A percentile compares a stretch with the other conserved stretches of the same genome.
Conservation (phyloP, 2,329 filamentous ascomycete species). For the Ascosphaera apis region DNA sequence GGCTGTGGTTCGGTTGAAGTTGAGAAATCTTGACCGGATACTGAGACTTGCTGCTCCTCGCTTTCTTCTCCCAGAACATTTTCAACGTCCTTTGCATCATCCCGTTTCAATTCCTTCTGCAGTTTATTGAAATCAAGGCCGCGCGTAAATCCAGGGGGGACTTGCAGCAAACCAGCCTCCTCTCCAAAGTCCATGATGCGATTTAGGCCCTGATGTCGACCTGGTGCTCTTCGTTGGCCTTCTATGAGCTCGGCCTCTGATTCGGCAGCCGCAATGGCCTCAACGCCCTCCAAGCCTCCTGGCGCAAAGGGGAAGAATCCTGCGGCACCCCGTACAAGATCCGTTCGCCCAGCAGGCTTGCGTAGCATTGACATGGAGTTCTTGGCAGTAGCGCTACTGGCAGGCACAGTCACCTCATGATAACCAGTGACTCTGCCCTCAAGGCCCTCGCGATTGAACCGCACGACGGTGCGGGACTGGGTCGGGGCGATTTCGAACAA, state of each 20-base stretch:
- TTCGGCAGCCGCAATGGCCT: conserved; percentile 65
- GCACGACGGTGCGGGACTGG: conserved; percentile 81
- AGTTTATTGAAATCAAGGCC: conserved; percentile 50
- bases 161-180: conserved; percentile 55
- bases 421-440: conserved; percentile 88
- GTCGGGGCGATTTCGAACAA: conserved; percentile 74
- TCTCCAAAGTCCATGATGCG: conserved; percentile 62
- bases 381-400: conserved; percentile 73
- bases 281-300: conserved; percentile 67
- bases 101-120: conserved; percentile 32
- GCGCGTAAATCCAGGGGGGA: conserved; percentile 59
- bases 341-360: conserved; percentile 64
- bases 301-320: conserved; percentile 90
- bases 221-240: conserved; percentile 19
- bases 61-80: conserved; percentile 12
- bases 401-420: conserved; percentile 77
- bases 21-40: conserved; percentile 14
- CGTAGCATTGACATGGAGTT: conserved; percentile 77
- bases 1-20: conserved; percentile 7
- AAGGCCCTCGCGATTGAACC: conserved; percentile 74
- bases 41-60: conserved; percentile 26
- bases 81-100: conserved; percentile 41
- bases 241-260: conserved; percentile 42
- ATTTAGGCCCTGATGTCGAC: conserved; percentile 36
- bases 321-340: conserved; percentile 79